Conservation (phyloP, 192 early-diverging fungal species). For the Dispira parvispora region DNA sequence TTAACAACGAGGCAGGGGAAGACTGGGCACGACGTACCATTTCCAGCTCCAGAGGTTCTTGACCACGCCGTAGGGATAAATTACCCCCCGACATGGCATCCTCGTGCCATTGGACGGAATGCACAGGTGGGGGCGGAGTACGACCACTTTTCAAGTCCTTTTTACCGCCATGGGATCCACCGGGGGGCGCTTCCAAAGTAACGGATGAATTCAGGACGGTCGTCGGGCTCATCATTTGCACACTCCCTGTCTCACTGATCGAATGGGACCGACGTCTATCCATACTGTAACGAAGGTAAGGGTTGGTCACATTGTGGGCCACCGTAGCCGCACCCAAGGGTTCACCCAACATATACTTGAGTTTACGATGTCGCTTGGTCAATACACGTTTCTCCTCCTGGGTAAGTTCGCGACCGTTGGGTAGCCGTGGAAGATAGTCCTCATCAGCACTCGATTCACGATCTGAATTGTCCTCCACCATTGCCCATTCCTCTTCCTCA, state of each 20-base stretch:
- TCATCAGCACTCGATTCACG: neutral
- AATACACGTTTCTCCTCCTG: constrained; percentile 35
- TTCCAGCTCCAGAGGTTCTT: too few species aligned
- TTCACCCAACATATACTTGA: constrained; percentile 40
- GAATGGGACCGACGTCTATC: constrained; percentile 2
- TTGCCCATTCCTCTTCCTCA: neutral
- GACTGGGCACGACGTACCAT: too few species aligned
- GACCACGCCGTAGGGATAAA: too few species aligned
- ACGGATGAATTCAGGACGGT: too few species aligned
- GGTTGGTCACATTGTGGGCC: neutral
- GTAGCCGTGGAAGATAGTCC: neutral
- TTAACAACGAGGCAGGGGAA: too few species aligned
- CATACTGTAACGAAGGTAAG: neutral
- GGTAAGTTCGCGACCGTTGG: constrained; percentile 30
- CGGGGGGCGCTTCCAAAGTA: too few species aligned
- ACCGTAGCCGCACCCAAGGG: constrained; percentile 30
- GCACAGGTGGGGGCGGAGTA: too few species aligned
- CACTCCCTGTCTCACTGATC: neutral
- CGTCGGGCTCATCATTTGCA: too few species aligned
- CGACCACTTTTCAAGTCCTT: too few species aligned
- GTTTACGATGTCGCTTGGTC: constrained; percentile 40
- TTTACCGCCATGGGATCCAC: too few species aligned
- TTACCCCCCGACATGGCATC: too few species aligned
- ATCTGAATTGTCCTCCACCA: neutral
- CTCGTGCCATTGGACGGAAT: too few species aligned